These are phyloP conservation scores for Tanacetum coccineum DNA, from an alignment of 129 eudicot species.

Conservation along the genomic window DNA sequence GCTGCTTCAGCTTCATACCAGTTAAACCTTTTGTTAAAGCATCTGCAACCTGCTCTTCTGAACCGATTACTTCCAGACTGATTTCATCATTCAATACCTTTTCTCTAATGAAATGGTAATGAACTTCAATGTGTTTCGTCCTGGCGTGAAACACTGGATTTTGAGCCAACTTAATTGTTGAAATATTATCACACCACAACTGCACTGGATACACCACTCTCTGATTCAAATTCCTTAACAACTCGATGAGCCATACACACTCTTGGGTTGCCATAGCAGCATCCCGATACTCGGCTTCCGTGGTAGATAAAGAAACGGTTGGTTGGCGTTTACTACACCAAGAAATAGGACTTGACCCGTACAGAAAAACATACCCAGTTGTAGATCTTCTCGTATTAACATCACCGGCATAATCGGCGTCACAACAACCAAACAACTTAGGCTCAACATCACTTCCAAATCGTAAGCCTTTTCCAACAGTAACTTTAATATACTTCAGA, in stretches of 20 bases:
- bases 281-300: conserved; percentile 6
- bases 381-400: neutral
- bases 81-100: neutral
- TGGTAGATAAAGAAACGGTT: neutral
- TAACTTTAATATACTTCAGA: neutral
- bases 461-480: neutral
- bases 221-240: neutral
- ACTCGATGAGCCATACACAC: neutral
- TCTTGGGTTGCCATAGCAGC: conserved; percentile 2
- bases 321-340: conserved; percentile 10
- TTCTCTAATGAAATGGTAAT: neutral
- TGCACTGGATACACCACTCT: neutral
- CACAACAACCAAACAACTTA: neutral
- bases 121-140: neutral
- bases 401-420: neutral
- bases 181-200: conserved; percentile 1
- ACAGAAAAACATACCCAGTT: neutral
- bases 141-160: conserved; percentile 13
- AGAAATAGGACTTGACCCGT: neutral
- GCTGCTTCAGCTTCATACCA: neutral
- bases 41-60: neutral
- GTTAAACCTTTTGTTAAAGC: neutral
- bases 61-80: neutral
- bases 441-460: neutral
- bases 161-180: neutral